Conservation (phyloP, 805 yeast genomes). For the Saturnispora kantuleensis region DNA sequence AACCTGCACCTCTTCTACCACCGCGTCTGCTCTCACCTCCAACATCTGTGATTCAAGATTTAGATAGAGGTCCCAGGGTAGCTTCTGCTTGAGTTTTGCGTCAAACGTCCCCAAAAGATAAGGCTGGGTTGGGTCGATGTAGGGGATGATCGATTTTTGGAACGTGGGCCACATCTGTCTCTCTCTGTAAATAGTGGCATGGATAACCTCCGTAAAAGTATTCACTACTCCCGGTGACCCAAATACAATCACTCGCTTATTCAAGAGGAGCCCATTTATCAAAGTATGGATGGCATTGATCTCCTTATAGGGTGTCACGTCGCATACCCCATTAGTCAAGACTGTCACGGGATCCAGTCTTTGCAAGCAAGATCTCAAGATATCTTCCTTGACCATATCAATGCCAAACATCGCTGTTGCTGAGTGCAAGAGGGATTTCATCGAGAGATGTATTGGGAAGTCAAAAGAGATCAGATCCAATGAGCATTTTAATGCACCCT, state of each 20-base stretch:
- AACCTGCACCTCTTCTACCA: background rate
- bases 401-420: constrained; percentile 22
- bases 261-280: constrained; percentile 39
- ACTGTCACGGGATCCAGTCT: constrained; percentile 9
- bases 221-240: constrained; percentile 38
- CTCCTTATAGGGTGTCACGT: constrained; percentile 16
- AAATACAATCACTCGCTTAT: constrained; percentile 32
- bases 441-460: constrained; percentile 26
- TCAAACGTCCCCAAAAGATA: constrained; percentile 62
- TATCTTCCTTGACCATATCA: constrained; percentile 22
- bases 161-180: constrained; percentile 12
- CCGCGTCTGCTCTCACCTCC: constrained; percentile 6
- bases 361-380: constrained; percentile 16
- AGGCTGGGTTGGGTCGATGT: constrained; percentile 4
- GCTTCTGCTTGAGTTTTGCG: constrained; percentile 47
- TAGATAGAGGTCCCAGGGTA: constrained; percentile 48
- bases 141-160: constrained; percentile 1
- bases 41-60: constrained; percentile 47
- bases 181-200: constrained; percentile 22
- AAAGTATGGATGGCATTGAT: constrained; percentile 30
- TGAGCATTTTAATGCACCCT: constrained; percentile 16
- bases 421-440: constrained; percentile 21
- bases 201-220: constrained; percentile 34
- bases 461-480: constrained; percentile 15
- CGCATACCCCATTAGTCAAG: constrained; percentile 3